Base-by-base conservation (phyloP, 139 green algal species). In the Edaphochlamys debaryana region DNA sequence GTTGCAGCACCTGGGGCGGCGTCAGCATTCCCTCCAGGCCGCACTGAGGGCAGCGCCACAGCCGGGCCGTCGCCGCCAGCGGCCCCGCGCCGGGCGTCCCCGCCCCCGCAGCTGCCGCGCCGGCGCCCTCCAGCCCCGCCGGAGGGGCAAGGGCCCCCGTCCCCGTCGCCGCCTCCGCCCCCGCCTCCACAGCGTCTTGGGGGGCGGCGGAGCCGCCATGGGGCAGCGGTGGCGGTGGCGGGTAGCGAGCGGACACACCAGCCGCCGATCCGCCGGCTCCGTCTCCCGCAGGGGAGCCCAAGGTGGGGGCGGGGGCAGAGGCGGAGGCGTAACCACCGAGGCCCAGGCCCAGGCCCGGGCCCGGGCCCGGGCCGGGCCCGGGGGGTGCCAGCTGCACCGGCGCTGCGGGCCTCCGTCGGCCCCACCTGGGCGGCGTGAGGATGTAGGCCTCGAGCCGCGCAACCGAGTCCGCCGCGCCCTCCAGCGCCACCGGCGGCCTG, bases 1-100 rank as follows among this genome's bases (percentile, higher is more conserved):
- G 86, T 42, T 81, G 86, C 76, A 90, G 68, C 0, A 87, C 48
- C 45, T 90, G 86, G 30, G 85, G 74, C 22, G 73, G 73, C 25
- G 86, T 90, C 56, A 87, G 52, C 4, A 63, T 9, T 20, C 2
- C 67, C 19, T 52, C 25, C 27, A 85, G 42, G 30, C 80, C 74
- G 70, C 80, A 90, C 69, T 54, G 58, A 1, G 86, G 60, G 50
- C 80, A 87, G 48, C 70, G 68, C 71, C 75, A 87, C 37, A 11
- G 25, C 56, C 48, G 73, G 3, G 52, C 66, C 0, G 32, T 30
- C 20, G 15, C 52, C 22, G 50, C 23, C 3, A 62, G 36, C 58
- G 42, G 67, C 32, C 23, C 83, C 63, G 36, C 3, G 1, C 48
- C 34, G 23, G 42, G 27, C 25, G 2, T 11, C 36, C 5, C 23